Percentiles rank a stretch among this genome's conserved stretches.
Evolutionary conservation across 129 eudicot genomes (phyloP).

Genomic region (Apium graveolens): DNA sequence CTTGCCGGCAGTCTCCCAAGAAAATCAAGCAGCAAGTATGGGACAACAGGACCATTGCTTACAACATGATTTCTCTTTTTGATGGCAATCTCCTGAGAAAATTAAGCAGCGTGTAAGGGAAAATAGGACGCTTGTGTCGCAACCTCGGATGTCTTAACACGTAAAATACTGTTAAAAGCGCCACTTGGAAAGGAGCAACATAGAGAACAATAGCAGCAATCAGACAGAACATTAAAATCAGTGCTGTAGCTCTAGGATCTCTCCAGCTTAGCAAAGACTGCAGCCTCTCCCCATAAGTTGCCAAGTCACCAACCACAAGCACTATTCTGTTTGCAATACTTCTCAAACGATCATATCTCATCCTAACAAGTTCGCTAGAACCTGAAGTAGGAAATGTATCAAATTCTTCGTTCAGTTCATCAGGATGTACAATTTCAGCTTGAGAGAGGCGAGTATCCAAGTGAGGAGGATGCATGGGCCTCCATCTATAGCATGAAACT

Average conservation of each 20-base stretch:
- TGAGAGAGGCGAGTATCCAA: not conserved
- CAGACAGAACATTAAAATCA: no score
- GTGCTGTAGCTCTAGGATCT: no score
- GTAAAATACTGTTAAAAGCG: not conserved
- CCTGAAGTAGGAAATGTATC: not conserved
- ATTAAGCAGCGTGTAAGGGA: not conserved
- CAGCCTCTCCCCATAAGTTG: no score
- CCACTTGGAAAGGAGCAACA: no score
- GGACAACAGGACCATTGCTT: not conserved
- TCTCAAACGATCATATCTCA: not conserved
- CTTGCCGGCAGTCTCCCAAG: no score
- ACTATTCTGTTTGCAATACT: not conserved
- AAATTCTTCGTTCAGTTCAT: not conserved
- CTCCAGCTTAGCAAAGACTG: no score
- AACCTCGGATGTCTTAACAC: not conserved
- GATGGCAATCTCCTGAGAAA: not conserved
- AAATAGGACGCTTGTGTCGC: not conserved
- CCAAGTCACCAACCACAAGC: not conserved
- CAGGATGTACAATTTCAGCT: not conserved
- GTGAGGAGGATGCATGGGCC: not conserved
- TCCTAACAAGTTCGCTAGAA: not conserved
- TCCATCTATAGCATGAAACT: not conserved
- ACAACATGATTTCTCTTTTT: not conserved
- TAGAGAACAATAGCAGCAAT: no score
- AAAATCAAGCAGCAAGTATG: no score